Percentiles rank a stretch among this genome's conserved stretches.
Conservation (phyloP, 2,329 filamentous ascomycete genomes). For the Ascosphaera apis region DNA sequence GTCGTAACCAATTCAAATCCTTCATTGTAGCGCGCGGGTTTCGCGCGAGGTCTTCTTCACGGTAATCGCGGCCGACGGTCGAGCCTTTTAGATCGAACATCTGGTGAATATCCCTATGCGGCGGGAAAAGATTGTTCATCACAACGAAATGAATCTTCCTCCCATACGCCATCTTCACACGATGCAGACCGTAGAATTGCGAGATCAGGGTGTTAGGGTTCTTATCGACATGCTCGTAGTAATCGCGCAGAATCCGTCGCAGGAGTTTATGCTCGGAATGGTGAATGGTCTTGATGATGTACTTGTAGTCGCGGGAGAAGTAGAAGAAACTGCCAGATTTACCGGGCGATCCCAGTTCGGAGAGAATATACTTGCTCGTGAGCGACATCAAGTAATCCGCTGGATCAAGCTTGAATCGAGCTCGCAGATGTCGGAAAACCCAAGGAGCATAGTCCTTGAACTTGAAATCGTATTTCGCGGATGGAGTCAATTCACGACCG, state of each 20-base stretch:
- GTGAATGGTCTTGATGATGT: constrained; percentile 99
- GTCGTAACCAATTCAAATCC: constrained; percentile 84
- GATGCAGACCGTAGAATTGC: constrained; percentile 90
- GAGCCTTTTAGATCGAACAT: constrained; percentile 96
- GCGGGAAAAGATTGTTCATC: constrained; percentile 98
- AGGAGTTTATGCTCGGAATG: constrained; percentile 47
- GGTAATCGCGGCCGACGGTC: constrained; percentile 77
- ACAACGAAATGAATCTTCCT: constrained; percentile 98
- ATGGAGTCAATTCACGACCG: constrained; percentile 89
- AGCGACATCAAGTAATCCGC: constrained; percentile 96
- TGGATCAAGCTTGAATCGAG: constrained; percentile 74
- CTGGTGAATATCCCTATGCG: constrained; percentile 88
- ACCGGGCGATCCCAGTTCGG: constrained; percentile 84
- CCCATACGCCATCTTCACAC: constrained; percentile 94
- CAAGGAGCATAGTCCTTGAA: constrained; percentile 99
- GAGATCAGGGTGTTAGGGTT: constrained; percentile 95
- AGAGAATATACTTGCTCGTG: constrained; percentile 95
- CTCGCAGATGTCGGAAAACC: constrained; percentile 85
- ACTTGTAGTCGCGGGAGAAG: constrained; percentile 98
- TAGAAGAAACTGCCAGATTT: constrained; percentile 99
- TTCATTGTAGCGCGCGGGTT: constrained; percentile 89
- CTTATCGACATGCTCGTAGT: constrained; percentile 74
- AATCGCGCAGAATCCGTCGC: constrained; percentile 43
- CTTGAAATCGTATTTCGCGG: constrained; percentile 99
- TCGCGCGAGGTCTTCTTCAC: constrained; percentile 62